phyloP scores from a whole-genome alignment of 306 rosid species.

The Dryas drummondii region DNA sequence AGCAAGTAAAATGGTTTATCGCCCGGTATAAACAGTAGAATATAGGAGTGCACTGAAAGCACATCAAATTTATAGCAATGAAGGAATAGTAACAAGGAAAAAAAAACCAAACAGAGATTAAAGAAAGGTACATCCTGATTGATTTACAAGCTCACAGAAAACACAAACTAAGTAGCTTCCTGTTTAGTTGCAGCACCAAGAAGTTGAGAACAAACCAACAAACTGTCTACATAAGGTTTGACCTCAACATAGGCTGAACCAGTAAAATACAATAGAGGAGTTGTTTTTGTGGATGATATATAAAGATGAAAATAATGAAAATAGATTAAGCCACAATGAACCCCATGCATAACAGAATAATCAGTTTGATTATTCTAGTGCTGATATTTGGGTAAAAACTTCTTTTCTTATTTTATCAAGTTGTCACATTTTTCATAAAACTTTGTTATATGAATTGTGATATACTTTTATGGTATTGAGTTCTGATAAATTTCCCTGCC shows the following conservation, averaged over 20 bases:
- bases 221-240: not conserved
- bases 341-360: not conserved
- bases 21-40: slow-evolving; percentile 28
- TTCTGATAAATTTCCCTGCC: not conserved
- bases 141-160: not conserved
- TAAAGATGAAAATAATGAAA: not conserved
- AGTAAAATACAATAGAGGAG: not conserved
- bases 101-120: too few species aligned
- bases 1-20: slow-evolving; percentile 46
- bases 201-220: not conserved
- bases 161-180: not conserved
- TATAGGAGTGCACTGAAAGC: slow-evolving; percentile 2
- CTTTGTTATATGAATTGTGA: not conserved
- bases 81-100: not conserved
- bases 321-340: not conserved
- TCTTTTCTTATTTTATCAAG: not conserved
- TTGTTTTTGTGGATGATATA: not conserved
- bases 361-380: not conserved
- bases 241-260: not conserved
- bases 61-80: not conserved
- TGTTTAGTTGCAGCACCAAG: not conserved
- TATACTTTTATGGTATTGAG: not conserved
- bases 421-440: not conserved
- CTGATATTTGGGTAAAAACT: not conserved
- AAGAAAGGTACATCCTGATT: not conserved